phyloP scores from a whole-genome alignment of 164 flowering plant genomes.

The Aristolochia fimbriata region DNA sequence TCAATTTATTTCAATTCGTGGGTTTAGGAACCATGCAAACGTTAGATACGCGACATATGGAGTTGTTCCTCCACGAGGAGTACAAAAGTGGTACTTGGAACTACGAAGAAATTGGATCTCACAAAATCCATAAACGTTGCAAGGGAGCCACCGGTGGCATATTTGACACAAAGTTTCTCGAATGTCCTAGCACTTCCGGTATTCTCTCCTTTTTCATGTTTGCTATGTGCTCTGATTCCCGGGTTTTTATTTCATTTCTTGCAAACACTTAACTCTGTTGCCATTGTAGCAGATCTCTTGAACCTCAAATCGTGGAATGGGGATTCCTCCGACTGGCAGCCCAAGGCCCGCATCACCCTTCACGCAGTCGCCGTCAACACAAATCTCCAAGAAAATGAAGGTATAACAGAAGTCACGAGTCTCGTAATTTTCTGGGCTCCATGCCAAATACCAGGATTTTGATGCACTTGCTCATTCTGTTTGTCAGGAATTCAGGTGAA shows the following conservation, averaged over 20 bases:
- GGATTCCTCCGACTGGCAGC: conserved; percentile 59
- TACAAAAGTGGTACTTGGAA: conserved; percentile 72
- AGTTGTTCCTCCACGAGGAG: conserved; percentile 61
- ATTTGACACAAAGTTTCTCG: conserved; percentile 50
- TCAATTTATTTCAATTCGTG: conserved; percentile 4
- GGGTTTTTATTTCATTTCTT: not conserved
- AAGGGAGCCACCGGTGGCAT: conserved; percentile 13
- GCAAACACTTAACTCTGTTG: not conserved
- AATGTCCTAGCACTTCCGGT: conserved; percentile 44
- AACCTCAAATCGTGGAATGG: conserved; percentile 66
- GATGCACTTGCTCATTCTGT: not conserved
- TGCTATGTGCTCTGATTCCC: not conserved
- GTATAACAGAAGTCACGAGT: conserved; percentile 19
- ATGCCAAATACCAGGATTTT: not conserved
- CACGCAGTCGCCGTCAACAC: conserved; percentile 86
- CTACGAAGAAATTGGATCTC: conserved; percentile 43
- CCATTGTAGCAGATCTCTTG: conserved; percentile 37
- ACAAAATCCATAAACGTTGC: conserved; percentile 33
- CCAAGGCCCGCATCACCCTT: conserved; percentile 59
- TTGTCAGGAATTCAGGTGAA: conserved; percentile 61
- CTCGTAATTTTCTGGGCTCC: not conserved
- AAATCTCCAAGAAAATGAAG: conserved; percentile 74
- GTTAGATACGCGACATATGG: conserved; percentile 81
- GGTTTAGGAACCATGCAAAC: conserved; percentile 85
- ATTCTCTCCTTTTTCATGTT: conserved; percentile 5